These are phyloP conservation scores for Exutisphaerella laricina DNA, from an alignment of 2,329 filamentous ascomycete species.

Conservation along the genomic window DNA sequence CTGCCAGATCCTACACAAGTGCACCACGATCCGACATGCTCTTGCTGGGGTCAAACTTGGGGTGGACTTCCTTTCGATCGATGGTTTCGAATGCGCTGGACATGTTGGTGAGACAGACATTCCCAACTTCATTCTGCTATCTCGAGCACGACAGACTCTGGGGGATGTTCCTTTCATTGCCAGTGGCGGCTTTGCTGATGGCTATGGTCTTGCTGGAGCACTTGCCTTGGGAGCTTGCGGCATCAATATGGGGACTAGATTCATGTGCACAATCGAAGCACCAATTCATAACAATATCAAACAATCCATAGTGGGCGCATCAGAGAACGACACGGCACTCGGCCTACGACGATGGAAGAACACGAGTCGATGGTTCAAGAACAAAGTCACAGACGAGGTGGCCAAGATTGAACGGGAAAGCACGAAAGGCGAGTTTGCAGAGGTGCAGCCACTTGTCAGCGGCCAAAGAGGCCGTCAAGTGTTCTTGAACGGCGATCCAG, in stretches of 20 bases:
- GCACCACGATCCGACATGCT: conserved; percentile 92
- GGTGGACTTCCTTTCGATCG: conserved; percentile 91
- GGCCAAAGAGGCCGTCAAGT: conserved; percentile 86
- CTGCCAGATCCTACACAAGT: conserved; percentile 84
- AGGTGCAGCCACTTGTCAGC: conserved; percentile 78
- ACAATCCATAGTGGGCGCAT: conserved; percentile 76
- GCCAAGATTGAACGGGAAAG: conserved; percentile 77
- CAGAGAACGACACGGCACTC: conserved; percentile 84
- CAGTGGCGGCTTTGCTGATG: conserved; percentile 88
- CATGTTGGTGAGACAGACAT: conserved; percentile 82
- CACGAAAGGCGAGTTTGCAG: conserved; percentile 75
- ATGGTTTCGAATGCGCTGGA: conserved; percentile 92
- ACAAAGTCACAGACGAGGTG: conserved; percentile 76
- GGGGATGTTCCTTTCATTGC: conserved; percentile 86
- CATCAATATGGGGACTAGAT: conserved; percentile 96
- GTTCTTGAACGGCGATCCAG: conserved; percentile 84
- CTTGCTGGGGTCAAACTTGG: conserved; percentile 78
- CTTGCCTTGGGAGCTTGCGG: conserved; percentile 82
- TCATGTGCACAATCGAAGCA: conserved; percentile 86
- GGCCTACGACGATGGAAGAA: conserved; percentile 87
- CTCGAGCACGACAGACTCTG: conserved; percentile 74
- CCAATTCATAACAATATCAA: conserved; percentile 92
- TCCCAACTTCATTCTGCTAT: conserved; percentile 81
- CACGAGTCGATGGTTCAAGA: conserved; percentile 78
- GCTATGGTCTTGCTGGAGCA: conserved; percentile 82